Evolutionary conservation across 768 basidiomycete genomes (phyloP), one percentile per base, ranked within the genome.

Genomic region (Leccinum pellstonianum): DNA sequence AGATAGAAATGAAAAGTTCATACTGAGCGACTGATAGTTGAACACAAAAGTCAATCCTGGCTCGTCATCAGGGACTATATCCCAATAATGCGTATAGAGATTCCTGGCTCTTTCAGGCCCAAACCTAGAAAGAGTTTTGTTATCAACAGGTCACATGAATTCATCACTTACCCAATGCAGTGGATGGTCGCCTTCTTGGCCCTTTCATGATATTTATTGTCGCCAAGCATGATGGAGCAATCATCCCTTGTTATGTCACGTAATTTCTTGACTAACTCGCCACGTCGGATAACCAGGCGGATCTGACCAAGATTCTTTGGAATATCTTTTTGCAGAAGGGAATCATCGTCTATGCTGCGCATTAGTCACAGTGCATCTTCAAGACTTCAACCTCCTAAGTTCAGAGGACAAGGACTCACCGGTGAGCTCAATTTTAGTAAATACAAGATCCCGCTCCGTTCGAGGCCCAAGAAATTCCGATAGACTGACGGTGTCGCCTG

Each of bases 231-330:
- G 7, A 11, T 19, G 43, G 43, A 14, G 14, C 6, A 7, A 37
- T 37, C 35, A 15, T 15, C 4, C n/a, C 0, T 19, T 10, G 14
- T 9, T 1, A 10, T 19, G 43, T 17, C 8, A 27, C 19, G 27
- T 17, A 0, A 9, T n/a, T 1, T 5, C 27, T 4, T 3, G 21
- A 37, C n/a, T 2, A 14, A 0, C 9, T 23, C 2, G 17, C 69
- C 69, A 23, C 41, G 55, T 5, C 0, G 0, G 9, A 68, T 43
- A n/a, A 0, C 10, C 29, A 69, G 17, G 11, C 21, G 11, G 7
- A 68, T 70, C 15, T 64, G 56, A 9, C 65, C 69, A 2, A 70
- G 33, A 58, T 62, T 38, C 38, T 59, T 62, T 12, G 60, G 49
- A 14, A 49, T 35, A 41, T 41, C 17, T 41, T 33, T 41, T 21